Evolutionary conservation across 306 rosid genomes (phyloP), one percentile per base, ranked within the genome.

Genomic region (Quercus gilva): DNA sequence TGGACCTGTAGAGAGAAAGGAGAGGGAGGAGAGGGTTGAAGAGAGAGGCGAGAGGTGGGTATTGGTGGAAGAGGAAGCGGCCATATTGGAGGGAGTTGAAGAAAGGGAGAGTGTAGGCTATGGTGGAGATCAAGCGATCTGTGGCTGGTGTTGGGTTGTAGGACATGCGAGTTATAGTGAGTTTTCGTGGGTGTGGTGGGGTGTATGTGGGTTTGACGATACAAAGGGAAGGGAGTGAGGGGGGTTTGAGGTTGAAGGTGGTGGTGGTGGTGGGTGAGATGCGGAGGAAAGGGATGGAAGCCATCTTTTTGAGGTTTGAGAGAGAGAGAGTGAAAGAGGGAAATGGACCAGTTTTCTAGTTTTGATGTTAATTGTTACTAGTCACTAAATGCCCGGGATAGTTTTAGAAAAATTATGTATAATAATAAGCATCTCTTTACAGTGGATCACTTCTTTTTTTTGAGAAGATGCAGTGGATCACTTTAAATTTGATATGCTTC

Each of bases 51-150:
- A 95, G 41, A 12, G n/a, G 63, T 0, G 97, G 96, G 88, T 78
- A 75, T 69, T 89, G 94, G 0, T 86, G 4, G 57, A 92, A 88
- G 56, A 95, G 83, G 90, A 69, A 84, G 74, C 91, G 94, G 0
- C 96, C 96, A 52, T 95, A 93, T 60, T 95, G 98, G 33, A 95
- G 90, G 74, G 98, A 91, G 71, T 95, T 95, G 94, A 95, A 90
- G 87, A 95, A 88, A 0, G 99, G 99, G 59, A 95, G 97, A 0
- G 89, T 75, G 89, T 95, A 95, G 1, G 98, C 85, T 6, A 86
- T 92, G 71, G 93, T 85, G 10, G 99, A 95, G 87, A 92, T 88
- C 60, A 95, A 52, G 2, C 99, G 97, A 19, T 91, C 98, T 4
- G 92, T 80, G 53, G 94, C 87, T 1, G 87, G 89, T 0, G 92